phyloP scores from a whole-genome alignment of 148 eudicot genomes.

The Beta vulgaris region DNA sequence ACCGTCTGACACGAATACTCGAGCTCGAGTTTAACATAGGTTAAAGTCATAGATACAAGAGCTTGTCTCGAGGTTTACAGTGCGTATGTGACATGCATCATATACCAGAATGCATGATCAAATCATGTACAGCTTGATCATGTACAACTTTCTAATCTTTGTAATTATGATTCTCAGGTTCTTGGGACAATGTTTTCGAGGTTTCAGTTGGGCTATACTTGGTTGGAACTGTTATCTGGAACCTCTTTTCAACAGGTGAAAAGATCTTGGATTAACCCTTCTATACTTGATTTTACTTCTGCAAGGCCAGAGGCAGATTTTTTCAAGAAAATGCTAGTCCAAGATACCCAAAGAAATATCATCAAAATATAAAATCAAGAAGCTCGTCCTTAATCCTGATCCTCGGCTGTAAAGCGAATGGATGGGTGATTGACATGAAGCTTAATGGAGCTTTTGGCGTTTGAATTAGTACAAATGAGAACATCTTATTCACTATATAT shows the following conservation, averaged over 20 bases:
- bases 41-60: not conserved
- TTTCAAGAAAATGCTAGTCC: conserved; percentile 3
- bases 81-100: not conserved
- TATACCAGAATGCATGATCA: not conserved
- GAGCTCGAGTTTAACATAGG: too few relatives aligned
- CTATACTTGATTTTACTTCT: not conserved
- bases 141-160: conserved; percentile 5
- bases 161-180: conserved; percentile 47
- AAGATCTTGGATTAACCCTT: conserved; percentile 59
- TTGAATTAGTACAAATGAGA: not conserved
- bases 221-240: conserved; percentile 88
- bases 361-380: not conserved
- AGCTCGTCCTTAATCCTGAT: not conserved
- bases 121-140: not conserved
- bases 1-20: too few relatives aligned
- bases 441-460: not conserved
- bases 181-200: conserved; percentile 90
- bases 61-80: not conserved
- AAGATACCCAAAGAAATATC: not conserved
- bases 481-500: not conserved
- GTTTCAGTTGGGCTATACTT: conserved; percentile 84
- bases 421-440: not conserved
- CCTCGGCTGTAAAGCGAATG: not conserved
- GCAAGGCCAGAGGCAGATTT: conserved; percentile 2
- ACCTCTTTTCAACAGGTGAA: conserved; percentile 87